These are phyloP conservation scores for Epithemia pelagica DNA, from an alignment of 108 stramenopile species.

Conservation along the genomic window DNA sequence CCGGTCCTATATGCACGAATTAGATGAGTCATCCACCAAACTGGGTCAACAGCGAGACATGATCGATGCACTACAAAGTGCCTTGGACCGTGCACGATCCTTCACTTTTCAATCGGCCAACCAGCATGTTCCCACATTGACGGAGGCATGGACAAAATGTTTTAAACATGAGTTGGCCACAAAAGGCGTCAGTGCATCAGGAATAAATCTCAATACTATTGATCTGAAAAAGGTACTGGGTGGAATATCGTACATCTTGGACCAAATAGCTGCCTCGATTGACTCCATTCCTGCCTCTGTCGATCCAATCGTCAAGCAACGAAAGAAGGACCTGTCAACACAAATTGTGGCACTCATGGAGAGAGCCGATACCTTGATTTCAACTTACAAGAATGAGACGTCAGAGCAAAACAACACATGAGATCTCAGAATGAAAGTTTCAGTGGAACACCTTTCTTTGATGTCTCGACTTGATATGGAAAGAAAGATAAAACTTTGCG, in stretches of 20 bases:
- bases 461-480: no score
- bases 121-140: no score
- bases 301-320: background rate
- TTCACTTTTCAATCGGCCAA: background rate
- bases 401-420: no score
- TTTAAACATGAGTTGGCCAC: background rate
- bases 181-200: background rate
- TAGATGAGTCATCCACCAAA: background rate
- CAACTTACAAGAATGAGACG: background rate
- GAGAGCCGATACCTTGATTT: conserved; percentile 6
- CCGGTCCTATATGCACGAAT: background rate
- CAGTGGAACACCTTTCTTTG: no score
- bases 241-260: background rate
- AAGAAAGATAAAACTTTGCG: no score
- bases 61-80: background rate
- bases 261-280: background rate
- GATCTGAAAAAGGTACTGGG: background rate
- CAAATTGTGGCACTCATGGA: background rate
- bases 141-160: background rate
- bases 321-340: background rate
- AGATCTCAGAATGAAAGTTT: no score
- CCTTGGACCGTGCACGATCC: background rate
- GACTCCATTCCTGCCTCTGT: background rate
- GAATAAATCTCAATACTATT: background rate
- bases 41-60: background rate